Conservation (phyloP, 306 rosid genomes). For the Elaeagnus macrophylla region DNA sequence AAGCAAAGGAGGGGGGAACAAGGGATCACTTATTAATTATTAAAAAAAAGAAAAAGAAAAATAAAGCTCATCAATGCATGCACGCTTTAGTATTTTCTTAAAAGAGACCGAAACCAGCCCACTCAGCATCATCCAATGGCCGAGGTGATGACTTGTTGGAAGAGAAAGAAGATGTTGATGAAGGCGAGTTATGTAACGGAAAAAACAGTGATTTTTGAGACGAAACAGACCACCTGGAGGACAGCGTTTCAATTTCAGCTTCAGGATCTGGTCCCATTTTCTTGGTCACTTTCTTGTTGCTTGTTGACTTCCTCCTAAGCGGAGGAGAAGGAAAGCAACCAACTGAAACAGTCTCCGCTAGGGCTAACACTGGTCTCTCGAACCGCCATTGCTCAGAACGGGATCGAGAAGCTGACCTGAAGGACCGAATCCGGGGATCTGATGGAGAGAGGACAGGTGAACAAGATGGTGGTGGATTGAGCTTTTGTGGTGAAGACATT, state of each 20-base stretch:
- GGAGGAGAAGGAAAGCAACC: conserved; percentile 77
- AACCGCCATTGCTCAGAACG: conserved; percentile 60
- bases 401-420: conserved; percentile 32
- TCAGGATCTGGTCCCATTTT: conserved; percentile 18
- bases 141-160: conserved; percentile 54
- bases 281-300: conserved; percentile 11
- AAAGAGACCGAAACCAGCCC: conserved; percentile 84
- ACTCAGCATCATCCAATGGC: conserved; percentile 46
- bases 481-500: conserved; percentile 20
- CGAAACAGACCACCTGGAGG: conserved; percentile 57
- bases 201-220: conserved; percentile 39
- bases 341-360: conserved; percentile 35
- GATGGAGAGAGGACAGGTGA: conserved; percentile 15
- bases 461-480: conserved; percentile 49
- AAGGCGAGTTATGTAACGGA: conserved; percentile 39
- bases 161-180: conserved; percentile 33
- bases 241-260: conserved; percentile 42
- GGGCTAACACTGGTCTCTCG: conserved; percentile 23
- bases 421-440: conserved; percentile 30
- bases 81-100: conserved; percentile 9
- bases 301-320: conserved; percentile 24
- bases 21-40: too few relatives aligned
- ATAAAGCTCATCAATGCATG: neutral
- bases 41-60: too few relatives aligned
- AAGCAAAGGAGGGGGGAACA: too few relatives aligned